A percentile compares a stretch with the other conserved stretches of the same genome.
Evolutionary conservation across 495 filamentous ascomycete genomes (phyloP).

Genomic region (Daldinia concentrica): DNA sequence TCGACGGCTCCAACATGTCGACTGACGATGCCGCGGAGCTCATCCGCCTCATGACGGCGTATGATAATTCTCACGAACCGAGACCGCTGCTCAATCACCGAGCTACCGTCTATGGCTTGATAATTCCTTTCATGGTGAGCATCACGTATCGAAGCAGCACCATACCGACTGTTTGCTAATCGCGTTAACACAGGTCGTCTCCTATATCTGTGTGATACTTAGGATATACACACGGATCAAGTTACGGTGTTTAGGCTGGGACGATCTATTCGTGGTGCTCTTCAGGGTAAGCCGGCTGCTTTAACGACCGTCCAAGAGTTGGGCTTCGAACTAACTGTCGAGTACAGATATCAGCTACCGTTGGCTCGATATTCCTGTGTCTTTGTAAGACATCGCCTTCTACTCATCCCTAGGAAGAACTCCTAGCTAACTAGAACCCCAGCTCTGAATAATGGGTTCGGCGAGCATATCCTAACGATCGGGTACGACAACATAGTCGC

Average conservation of each 20-base stretch:
- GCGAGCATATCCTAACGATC: conserved; percentile 41
- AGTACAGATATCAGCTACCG: conserved; percentile 36
- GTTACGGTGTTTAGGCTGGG: conserved; percentile 43
- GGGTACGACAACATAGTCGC: conserved; percentile 18
- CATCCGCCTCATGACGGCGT: conserved; percentile 37
- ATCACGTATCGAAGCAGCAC: background rate
- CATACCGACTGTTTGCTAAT: background rate
- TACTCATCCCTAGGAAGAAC: background rate
- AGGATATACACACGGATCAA: conserved; percentile 42
- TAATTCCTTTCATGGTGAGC: conserved; percentile 43
- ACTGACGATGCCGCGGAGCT: conserved; percentile 12
- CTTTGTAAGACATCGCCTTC: conserved; percentile 29
- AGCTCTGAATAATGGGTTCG: conserved; percentile 46
- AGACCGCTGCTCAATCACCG: conserved; percentile 27
- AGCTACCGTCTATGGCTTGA: conserved; percentile 31
- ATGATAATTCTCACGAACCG: conserved; percentile 40
- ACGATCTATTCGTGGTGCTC: conserved; percentile 46
- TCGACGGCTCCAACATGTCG: conserved; percentile 26
- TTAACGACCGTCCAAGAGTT: background rate
- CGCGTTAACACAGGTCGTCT: conserved; percentile 29
- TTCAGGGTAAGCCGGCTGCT: conserved; percentile 33
- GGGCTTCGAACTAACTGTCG: background rate
- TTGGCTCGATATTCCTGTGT: conserved; percentile 39
- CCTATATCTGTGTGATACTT: conserved; percentile 40
- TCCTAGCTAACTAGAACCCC: conserved; percentile 18